These are phyloP conservation scores for Skeletonema costatum DNA, from an alignment of 108 stramenopile genomes.

Conservation along the genomic window DNA sequence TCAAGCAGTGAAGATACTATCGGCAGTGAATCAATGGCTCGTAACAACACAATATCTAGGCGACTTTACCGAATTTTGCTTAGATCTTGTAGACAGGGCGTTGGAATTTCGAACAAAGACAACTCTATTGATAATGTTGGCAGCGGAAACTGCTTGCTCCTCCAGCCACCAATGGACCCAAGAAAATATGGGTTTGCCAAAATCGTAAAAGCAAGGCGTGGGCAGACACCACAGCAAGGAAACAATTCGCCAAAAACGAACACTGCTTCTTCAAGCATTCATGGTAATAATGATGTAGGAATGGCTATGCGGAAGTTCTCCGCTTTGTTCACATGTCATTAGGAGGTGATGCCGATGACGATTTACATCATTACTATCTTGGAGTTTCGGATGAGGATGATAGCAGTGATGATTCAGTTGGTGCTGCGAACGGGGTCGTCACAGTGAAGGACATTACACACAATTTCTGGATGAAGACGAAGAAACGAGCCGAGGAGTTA, in stretches of 20 bases:
- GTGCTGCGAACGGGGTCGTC: conserved; percentile 22
- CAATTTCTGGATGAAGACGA: conserved; percentile 43
- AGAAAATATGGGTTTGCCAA: conserved; percentile 42
- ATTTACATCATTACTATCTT: conserved; percentile 45
- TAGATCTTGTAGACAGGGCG: conserved; percentile 14
- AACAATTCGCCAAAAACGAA: neutral
- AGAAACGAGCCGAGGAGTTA: conserved; percentile 18
- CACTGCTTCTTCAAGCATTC: conserved; percentile 6
- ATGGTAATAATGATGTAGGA: conserved; percentile 19
- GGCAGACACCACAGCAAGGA: neutral
- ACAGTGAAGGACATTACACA: conserved; percentile 44
- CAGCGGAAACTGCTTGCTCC: conserved; percentile 21
- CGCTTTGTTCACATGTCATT: conserved; percentile 35
- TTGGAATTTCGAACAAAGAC: neutral
- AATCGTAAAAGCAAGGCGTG: conserved; percentile 17
- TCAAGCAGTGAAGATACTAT: neutral
- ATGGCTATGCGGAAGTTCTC: conserved; percentile 50
- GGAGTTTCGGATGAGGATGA: neutral
- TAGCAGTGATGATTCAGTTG: neutral
- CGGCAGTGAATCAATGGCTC: conserved; percentile 23
- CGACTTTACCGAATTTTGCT: conserved; percentile 40
- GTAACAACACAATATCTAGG: conserved; percentile 26
- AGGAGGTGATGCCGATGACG: conserved; percentile 38
- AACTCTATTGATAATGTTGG: conserved; percentile 7
- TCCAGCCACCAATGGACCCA: conserved; percentile 41